These are phyloP conservation scores for Linum usitatissimum DNA, from an alignment of 345 rosid species.

Conservation along the genomic window DNA sequence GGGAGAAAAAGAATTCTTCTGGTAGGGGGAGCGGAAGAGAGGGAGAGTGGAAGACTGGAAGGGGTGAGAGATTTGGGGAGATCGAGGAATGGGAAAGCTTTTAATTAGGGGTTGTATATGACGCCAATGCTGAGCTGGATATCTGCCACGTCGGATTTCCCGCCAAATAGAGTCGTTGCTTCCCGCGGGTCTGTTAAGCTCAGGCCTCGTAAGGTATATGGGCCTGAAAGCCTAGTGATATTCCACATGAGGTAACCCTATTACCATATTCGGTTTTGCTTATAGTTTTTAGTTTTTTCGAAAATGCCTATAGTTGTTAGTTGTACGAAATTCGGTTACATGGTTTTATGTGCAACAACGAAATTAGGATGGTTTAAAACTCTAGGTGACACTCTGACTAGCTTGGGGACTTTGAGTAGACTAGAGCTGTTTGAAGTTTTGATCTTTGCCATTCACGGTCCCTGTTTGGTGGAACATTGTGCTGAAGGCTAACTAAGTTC, in stretches of 20 bases:
- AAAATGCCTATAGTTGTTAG: no score
- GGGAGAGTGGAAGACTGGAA: background rate
- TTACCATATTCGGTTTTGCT: no score
- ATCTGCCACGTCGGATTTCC: constrained; percentile 35
- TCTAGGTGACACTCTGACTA: no score
- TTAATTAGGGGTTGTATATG: constrained; percentile 11
- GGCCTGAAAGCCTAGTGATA: background rate
- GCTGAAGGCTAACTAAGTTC: background rate
- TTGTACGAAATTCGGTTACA: no score
- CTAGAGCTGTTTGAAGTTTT: background rate
- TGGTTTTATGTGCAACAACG: no score
- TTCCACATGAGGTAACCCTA: no score
- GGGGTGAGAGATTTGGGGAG: background rate
- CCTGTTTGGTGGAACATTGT: background rate
- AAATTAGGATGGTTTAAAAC: no score
- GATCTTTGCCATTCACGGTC: background rate
- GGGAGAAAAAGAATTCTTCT: background rate
- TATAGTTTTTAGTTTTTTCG: no score
- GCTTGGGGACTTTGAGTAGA: no score
- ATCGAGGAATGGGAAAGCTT: background rate
- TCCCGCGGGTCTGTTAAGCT: constrained; percentile 34
- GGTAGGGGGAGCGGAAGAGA: background rate
- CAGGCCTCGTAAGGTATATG: background rate
- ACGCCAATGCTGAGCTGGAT: constrained; percentile 34
- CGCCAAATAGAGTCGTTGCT: constrained; percentile 37